Base-by-base conservation (phyloP, 352 stramenopile species). In the Globisporangium okanoganense region DNA sequence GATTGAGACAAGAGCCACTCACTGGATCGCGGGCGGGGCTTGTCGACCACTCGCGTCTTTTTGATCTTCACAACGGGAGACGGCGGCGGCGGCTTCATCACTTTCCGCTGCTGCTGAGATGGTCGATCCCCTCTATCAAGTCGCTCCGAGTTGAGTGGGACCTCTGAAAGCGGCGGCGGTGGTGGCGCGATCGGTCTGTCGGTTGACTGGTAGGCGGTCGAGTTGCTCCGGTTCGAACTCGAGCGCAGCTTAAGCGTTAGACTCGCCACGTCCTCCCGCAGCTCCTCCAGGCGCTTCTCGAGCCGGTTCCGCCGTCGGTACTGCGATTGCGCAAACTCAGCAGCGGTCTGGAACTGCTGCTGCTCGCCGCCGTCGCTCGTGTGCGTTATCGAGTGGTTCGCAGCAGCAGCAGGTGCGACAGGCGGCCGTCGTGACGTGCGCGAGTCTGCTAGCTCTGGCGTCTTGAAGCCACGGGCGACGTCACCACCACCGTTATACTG, bases 211-310 rank as follows among this genome's bases (percentile, higher is more conserved):
- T 49, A 49, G 43, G 40, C 68, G 50, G 45, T 66, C n/a, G 47
- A 56, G 41, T 59, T 66, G 65, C 71, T 79, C 35, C 66, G 70
- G 31, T 67, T 76, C 25, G 70, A 70, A 1, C 47, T 58, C 0
- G 66, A 64, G 33, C 81, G 79, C 18, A 93, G 57, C 45, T 83
- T 86, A n/a, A 87, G 57, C 24, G 79, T 90, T n/a, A 93, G 75
- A 48, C 71, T 87, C 29, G 79, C 80, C 20, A 91, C 81, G 56
- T 93, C 84, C 33, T 82, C 76, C 68, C 90, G 78, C 41, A 93
- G 68, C 59, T 93, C 84, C 52, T 85, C 78, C 5, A 91, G 70
- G 5, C 81, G 73, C 62, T 76, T 73, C 53, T 93, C 81, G 13
- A 91, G 65, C 0, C 77, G 66, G 51, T 93, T 91, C 12, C 78